These are phyloP conservation scores for Austroboletus niveus DNA, from an alignment of 1,284 basidiomycete species.

Conservation along the genomic window DNA sequence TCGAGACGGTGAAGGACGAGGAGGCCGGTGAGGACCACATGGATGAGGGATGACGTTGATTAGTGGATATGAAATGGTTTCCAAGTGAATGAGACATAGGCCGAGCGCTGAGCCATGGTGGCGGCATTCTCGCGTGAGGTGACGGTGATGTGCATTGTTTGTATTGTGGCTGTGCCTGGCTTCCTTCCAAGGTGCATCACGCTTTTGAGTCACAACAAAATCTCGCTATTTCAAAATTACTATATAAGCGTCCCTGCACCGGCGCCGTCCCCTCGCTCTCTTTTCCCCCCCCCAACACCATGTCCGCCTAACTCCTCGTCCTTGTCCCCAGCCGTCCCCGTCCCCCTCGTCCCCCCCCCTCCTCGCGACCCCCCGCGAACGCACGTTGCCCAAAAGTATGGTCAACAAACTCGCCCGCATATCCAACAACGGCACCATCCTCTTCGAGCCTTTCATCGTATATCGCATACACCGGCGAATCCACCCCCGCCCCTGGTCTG, in stretches of 20 bases:
- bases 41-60: conserved; percentile 59
- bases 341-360: conserved; percentile 26
- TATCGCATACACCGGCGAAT: conserved; percentile 74
- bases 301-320: conserved; percentile 39
- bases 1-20: conserved; percentile 68
- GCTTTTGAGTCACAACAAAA: conserved; percentile 30
- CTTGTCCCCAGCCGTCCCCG: conserved; percentile 24
- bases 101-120: conserved; percentile 4
- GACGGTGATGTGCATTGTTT: conserved; percentile 29
- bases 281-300: conserved; percentile 34
- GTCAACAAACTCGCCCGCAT: conserved; percentile 76
- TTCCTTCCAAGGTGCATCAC: conserved; percentile 28
- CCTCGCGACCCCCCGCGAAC: conserved; percentile 26
- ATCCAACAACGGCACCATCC: conserved; percentile 78
- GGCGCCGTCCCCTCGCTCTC: conserved; percentile 9
- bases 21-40: conserved; percentile 60
- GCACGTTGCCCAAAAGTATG: conserved; percentile 59
- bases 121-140: conserved; percentile 25
- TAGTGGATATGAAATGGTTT: conserved; percentile 3
- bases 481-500: conserved; percentile 19
- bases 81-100: conserved; percentile 2
- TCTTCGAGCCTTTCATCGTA: conserved; percentile 82
- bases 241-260: conserved; percentile 29
- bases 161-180: conserved; percentile 28
- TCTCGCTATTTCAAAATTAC: conserved; percentile 33